Evolutionary conservation across 2,329 filamentous ascomycete genomes (phyloP), one percentile per base, ranked within the genome.

Genomic region (Whalleya microplaca): DNA sequence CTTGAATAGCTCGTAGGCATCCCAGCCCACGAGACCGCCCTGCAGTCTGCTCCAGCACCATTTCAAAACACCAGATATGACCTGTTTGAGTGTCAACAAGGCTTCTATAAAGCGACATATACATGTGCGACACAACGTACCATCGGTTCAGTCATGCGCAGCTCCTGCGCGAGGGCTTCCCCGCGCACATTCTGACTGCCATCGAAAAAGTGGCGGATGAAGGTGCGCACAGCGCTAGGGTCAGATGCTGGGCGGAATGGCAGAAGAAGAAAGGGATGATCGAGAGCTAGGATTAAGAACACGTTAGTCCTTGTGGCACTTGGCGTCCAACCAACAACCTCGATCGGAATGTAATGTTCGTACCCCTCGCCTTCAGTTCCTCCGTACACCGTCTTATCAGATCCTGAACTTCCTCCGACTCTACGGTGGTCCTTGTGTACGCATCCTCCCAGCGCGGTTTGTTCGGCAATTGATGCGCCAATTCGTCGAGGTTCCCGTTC

Each of bases 31-130:
- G 14, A 99, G 87, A 69, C 95, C 95, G 56, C 92, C 92, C 42
- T 89, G 86, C 48, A 99, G 80, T 76, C 95, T 86, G 72, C 91
- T 93, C 95, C 95, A 99, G 75, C 94, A 98, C 95, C 95, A 99
- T 79, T 98, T 99, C 63, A 95, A 82, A 42, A 97, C 92, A 67
- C 93, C 95, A 63, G 92, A 93, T 51, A 99, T 84, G 54, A 96
- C 92, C 92, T 96, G 14, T 23, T 3, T n/a, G 12, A 18, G 21
- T 43, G 49, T 63, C 41, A 63, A 55, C 37, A 41, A 45, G 10
- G 2, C n/a, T 21, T 18, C 21, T 14, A 16, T 14, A 40, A 10
- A 56, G 23, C 20, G 21, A 44, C 47, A 27, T 44, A 32, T 47
- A 45, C 47, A 14, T 41, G 18, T 41, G 45, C 21, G 56, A 46